phyloP scores from a whole-genome alignment of 139 green algal species.

The Mesostigma viride region DNA sequence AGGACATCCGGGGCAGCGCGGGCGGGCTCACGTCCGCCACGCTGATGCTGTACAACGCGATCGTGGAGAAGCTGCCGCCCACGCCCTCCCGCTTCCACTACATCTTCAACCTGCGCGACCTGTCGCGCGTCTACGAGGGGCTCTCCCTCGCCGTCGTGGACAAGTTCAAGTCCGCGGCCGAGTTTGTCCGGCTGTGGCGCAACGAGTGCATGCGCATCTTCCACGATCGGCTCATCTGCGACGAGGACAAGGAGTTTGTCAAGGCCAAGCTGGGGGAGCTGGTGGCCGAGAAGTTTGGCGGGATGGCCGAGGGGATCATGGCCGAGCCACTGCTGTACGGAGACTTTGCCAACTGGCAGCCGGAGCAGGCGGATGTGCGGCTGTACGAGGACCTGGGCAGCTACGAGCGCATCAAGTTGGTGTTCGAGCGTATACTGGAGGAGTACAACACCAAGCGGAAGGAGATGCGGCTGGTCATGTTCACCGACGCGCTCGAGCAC shows the following conservation, averaged over 20 bases:
- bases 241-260: slow-evolving; percentile 37
- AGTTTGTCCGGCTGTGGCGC: slow-evolving; percentile 57
- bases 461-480: slow-evolving; percentile 68
- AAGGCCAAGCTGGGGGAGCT: slow-evolving; percentile 34
- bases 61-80: slow-evolving; percentile 59
- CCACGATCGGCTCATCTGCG: slow-evolving; percentile 56
- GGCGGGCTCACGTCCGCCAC: slow-evolving; percentile 42
- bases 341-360: slow-evolving; percentile 40
- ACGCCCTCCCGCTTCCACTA: slow-evolving; percentile 72
- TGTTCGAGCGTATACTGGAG: slow-evolving; percentile 56
- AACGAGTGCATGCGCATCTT: slow-evolving; percentile 63
- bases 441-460: slow-evolving; percentile 60
- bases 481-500: slow-evolving; percentile 74
- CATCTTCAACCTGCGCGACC: slow-evolving; percentile 76
- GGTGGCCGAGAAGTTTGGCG: slow-evolving; percentile 27
- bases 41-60: slow-evolving; percentile 61
- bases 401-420: slow-evolving; percentile 50
- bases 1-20: slow-evolving; percentile 38
- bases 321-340: slow-evolving; percentile 64
- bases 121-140: slow-evolving; percentile 54
- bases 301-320: slow-evolving; percentile 33
- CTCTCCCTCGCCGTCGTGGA: slow-evolving; percentile 44
- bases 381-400: slow-evolving; percentile 63
- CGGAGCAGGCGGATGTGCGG: slow-evolving; percentile 30
- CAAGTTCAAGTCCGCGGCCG: slow-evolving; percentile 35